Percentiles rank a stretch among this genome's conserved stretches.
Conservation (phyloP, 129 eudicot genomes). For the Mikania micrantha region DNA sequence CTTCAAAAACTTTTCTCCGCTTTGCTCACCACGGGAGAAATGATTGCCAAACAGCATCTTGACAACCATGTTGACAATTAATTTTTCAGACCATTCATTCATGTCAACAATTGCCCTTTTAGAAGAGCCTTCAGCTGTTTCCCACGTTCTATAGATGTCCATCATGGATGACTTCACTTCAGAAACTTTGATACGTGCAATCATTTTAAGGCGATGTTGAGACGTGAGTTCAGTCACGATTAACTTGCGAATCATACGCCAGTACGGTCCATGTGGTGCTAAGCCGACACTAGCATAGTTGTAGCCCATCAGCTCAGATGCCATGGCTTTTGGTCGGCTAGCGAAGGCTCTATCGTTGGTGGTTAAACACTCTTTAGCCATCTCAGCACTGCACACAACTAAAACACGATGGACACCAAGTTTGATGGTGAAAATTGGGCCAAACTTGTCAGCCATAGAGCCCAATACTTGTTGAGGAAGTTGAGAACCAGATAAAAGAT, state of each 20-base stretch:
- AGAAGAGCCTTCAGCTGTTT: conserved; percentile 1
- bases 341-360: conserved; percentile 22
- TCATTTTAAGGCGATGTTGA: neutral
- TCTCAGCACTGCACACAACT: conserved; percentile 4
- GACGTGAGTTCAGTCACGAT: conserved; percentile 9
- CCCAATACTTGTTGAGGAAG: conserved; percentile 20
- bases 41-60: conserved; percentile 1
- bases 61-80: neutral
- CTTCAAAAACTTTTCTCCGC: neutral
- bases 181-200: conserved; percentile 4
- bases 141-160: conserved; percentile 1
- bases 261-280: conserved; percentile 17
- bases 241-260: conserved; percentile 18
- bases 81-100: conserved; percentile 13
- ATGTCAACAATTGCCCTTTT: conserved; percentile 8
- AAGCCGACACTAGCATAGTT: conserved; percentile 14
- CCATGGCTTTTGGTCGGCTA: conserved; percentile 22
- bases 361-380: conserved; percentile 24
- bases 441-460: conserved; percentile 31
- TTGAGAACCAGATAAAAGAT: conserved; percentile 17
- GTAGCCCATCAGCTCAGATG: conserved; percentile 10
- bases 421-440: conserved; percentile 24
- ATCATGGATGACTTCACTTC: conserved; percentile 12
- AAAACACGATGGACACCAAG: conserved; percentile 18
- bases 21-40: neutral